phyloP scores from a whole-genome alignment of 495 filamentous ascomycete genomes.

The Daldinia childiae region DNA sequence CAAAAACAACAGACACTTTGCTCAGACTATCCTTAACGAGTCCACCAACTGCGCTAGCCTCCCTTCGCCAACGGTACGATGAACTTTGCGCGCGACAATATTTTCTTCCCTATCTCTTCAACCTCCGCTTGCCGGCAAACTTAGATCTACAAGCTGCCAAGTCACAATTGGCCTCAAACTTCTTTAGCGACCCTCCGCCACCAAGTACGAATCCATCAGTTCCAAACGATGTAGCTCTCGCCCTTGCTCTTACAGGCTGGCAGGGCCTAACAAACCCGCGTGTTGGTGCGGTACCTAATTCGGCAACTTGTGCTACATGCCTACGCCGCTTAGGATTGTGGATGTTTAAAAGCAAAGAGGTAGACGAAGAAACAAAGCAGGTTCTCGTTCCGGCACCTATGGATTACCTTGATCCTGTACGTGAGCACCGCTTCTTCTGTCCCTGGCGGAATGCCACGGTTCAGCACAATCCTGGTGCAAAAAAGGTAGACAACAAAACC shows the following conservation, averaged over 20 bases:
- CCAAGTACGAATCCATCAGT: constrained; percentile 39
- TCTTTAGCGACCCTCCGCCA: constrained; percentile 55
- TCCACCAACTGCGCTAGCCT: constrained; percentile 62
- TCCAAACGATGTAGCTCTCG: constrained; percentile 73
- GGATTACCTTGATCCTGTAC: constrained; percentile 70
- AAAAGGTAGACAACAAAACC: constrained; percentile 46
- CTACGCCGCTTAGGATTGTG: constrained; percentile 91
- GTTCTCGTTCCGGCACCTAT: constrained; percentile 66
- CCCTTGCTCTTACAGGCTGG: constrained; percentile 89
- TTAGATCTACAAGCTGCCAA: constrained; percentile 61
- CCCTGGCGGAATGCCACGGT: constrained; percentile 74
- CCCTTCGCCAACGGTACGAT: constrained; percentile 69
- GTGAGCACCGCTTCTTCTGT: constrained; percentile 82
- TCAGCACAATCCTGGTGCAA: constrained; percentile 61
- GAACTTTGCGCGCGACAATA: constrained; percentile 57
- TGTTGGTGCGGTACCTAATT: constrained; percentile 64
- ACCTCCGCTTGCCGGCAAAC: constrained; percentile 57
- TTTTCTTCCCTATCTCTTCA: constrained; percentile 63
- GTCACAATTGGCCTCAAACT: constrained; percentile 56
- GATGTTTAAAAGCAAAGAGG: constrained; percentile 79
- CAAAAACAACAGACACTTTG: constrained; percentile 51
- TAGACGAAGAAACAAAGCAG: constrained; percentile 56
- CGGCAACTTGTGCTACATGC: constrained; percentile 83
- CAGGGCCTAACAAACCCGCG: constrained; percentile 71
- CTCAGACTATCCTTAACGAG: constrained; percentile 65